Base-by-base conservation (phyloP, 2,329 filamentous ascomycete species). In the Passalora sequoiae region DNA sequence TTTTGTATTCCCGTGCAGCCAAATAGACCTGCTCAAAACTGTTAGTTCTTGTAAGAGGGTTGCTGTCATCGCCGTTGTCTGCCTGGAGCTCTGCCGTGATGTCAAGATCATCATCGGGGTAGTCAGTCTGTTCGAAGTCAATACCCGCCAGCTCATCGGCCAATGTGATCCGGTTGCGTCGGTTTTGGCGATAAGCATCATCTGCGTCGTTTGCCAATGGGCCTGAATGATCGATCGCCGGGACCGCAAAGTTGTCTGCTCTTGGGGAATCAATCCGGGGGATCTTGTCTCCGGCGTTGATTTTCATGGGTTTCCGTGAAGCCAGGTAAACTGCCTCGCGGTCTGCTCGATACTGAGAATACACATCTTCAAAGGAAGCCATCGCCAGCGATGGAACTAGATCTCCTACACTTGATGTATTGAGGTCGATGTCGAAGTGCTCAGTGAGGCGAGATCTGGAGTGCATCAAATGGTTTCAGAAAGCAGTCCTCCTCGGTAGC, bases 51-150 rank as follows among this genome's bases (percentile, higher is more conserved):
- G n/a, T n/a, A n/a, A n/a, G n/a, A n/a, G n/a, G n/a, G n/a, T n/a
- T n/a, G n/a, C n/a, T n/a, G n/a, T 21, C 13, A 15, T 13, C 22
- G 30, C 15, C 9, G 22, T 16, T 19, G 6, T 12, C 13, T 6
- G 17, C n/a, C 19, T 41, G 40, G n/a, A 42, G 40, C 16, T 42
- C 40, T 8, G 29, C 40, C 6, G 40, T 42, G 15, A 42, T 25
- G 31, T 42, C 40, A 2, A 42, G 40, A 20, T 42, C 40, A 13
- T 42, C 40, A 1, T 33, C 28, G 12, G 35, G 21, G 10, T 36
- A 15, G 13, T 36, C 24, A 8, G 12, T 8, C n/a, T 32, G 12
- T 3, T 32, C 29, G 12, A 13, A 16, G 15, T 27, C 6, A 12
- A 7, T 6, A 12, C 24, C 24, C 12, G 24, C 24, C 6, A 27